These are phyloP conservation scores for Pichia sp. DNA, from an alignment of 1,139 yeast genomes.

Conservation along the genomic window DNA sequence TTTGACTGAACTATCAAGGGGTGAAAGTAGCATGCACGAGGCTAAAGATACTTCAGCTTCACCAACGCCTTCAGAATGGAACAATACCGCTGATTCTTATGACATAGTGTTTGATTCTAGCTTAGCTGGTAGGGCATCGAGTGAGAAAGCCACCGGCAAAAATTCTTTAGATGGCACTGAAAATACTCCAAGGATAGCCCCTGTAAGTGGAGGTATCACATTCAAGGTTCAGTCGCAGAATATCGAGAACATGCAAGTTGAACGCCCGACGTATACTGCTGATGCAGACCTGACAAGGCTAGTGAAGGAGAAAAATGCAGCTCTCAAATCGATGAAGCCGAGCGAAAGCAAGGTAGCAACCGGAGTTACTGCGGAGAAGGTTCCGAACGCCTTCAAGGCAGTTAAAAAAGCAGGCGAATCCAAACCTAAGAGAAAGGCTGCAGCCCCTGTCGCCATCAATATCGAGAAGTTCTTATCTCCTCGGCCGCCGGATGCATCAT, in stretches of 20 bases:
- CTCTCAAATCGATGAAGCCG: neutral
- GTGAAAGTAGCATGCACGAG: neutral
- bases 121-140: neutral
- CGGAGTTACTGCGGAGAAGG: neutral
- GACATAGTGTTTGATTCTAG: neutral
- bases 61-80: neutral
- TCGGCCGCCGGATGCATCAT: conserved; percentile 16
- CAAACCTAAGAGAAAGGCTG: conserved; percentile 9
- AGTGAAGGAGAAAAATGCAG: conserved; percentile 3
- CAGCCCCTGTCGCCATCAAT: conserved; percentile 12
- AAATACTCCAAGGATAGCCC: conserved; percentile 11
- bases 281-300: conserved; percentile 3
- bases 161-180: neutral
- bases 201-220: conserved; percentile 8
- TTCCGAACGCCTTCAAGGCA: neutral
- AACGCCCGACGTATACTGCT: neutral
- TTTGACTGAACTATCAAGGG: conserved; percentile 4
- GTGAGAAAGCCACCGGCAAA: neutral
- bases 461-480: conserved; percentile 17
- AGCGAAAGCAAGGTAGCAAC: neutral
- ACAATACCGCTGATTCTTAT: neutral
- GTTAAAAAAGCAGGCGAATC: neutral
- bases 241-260: neutral
- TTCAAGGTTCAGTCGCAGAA: conserved; percentile 10
- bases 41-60: neutral